Evolutionary conservation across 176 grass and related monocot genomes (phyloP).

Genomic region (Aechmea fasciata): DNA sequence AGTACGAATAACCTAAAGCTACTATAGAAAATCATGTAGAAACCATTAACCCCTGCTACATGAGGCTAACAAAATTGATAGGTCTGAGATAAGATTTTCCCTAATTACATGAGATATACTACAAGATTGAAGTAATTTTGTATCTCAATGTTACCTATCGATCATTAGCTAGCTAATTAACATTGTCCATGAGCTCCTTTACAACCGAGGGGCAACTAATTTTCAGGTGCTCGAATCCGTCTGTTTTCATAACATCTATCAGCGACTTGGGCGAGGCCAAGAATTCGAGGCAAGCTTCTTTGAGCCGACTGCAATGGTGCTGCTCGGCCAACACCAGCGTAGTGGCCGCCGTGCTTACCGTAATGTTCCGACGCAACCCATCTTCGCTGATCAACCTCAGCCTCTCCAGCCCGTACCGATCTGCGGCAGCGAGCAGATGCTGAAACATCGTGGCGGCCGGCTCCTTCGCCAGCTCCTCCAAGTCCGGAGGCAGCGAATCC

Average conservation of each 20-base stretch:
- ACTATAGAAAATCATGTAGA: no score
- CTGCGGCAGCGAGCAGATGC: constrained; percentile 30
- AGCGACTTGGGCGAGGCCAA: not conserved
- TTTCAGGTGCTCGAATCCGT: constrained; percentile 11
- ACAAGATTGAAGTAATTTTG: no score
- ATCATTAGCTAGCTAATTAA: no score
- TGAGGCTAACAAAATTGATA: no score
- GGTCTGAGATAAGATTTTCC: no score
- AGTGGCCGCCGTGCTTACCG: constrained; percentile 1
- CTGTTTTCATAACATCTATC: constrained; percentile 1
- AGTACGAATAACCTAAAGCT: no score
- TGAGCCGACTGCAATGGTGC: not conserved
- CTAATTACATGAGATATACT: no score
- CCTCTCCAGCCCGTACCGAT: constrained; percentile 32
- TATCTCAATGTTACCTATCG: no score
- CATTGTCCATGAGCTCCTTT: not conserved
- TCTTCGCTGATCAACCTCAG: constrained; percentile 34
- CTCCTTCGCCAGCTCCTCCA: not conserved
- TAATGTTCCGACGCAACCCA: constrained; percentile 13
- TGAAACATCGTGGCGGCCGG: not conserved
- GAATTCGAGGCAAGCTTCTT: not conserved
- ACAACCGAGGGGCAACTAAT: constrained; percentile 8
- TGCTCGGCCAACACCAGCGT: not conserved
- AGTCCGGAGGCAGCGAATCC: constrained; percentile 6
- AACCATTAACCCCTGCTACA: no score